Conservation (phyloP, 2,329 filamentous ascomycete species). For the Ascochyta koolunga region DNA sequence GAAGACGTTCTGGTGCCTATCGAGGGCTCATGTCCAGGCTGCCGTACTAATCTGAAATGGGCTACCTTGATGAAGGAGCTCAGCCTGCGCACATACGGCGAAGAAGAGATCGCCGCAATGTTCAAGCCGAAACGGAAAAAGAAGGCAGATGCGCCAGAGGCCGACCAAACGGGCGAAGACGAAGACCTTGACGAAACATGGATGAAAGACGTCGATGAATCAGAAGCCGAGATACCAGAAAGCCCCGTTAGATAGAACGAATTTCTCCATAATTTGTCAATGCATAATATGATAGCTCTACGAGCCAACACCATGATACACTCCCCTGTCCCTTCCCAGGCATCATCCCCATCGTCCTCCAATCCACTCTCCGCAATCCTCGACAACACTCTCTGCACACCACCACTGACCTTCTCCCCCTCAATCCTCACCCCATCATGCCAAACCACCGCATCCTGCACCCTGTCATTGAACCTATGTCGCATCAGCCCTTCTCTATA, state of each 20-base stretch:
- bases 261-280: too few relatives aligned
- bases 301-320: slow-evolving; percentile 10
- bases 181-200: slow-evolving; percentile 44
- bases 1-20: slow-evolving; percentile 65
- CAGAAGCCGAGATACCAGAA: slow-evolving; percentile 26
- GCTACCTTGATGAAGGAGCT: slow-evolving; percentile 81
- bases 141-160: slow-evolving; percentile 34
- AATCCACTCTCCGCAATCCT: slow-evolving; percentile 33
- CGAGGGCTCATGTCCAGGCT: slow-evolving; percentile 73
- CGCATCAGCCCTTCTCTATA: neutral
- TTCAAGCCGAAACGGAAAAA: slow-evolving; percentile 61
- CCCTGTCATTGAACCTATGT: slow-evolving; percentile 24
- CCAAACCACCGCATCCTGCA: slow-evolving; percentile 32
- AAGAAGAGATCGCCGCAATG: slow-evolving; percentile 72
- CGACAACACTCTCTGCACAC: slow-evolving; percentile 31
- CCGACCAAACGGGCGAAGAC: slow-evolving; percentile 18
- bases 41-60: slow-evolving; percentile 70
- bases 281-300: neutral
- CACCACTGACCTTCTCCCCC: slow-evolving; percentile 30
- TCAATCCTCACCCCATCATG: slow-evolving; percentile 31
- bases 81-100: slow-evolving; percentile 72
- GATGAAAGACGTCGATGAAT: slow-evolving; percentile 39
- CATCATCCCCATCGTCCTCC: slow-evolving; percentile 28
- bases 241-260: neutral
- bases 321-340: slow-evolving; percentile 14